Conservation (phyloP, 78 protist species). For the Dictyostelium discoideum region dicty_2.7 NC_007091.3:820001-820500, state of each 20-base stretch:
- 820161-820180: background rate
- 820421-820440: constrained; percentile 26
- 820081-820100: background rate
- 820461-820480: background rate
- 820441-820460: background rate
- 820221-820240: background rate
- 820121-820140: background rate
- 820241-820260: background rate
- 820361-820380: background rate
- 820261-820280: background rate
- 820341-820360: background rate
- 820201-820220: constrained; percentile 8
- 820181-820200: constrained; percentile 38
- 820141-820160: background rate
- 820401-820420: constrained; percentile 6
- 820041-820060: background rate
- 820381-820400: background rate
- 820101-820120: background rate
- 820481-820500: background rate
- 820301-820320: background rate
- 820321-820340: background rate
- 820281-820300: background rate
- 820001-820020: constrained; percentile 19
- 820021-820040: background rate
- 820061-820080: background rate